Conservation (phyloP, 371 early-diverging fungal species). For the Apophysomyces trapeziformis region DNA sequence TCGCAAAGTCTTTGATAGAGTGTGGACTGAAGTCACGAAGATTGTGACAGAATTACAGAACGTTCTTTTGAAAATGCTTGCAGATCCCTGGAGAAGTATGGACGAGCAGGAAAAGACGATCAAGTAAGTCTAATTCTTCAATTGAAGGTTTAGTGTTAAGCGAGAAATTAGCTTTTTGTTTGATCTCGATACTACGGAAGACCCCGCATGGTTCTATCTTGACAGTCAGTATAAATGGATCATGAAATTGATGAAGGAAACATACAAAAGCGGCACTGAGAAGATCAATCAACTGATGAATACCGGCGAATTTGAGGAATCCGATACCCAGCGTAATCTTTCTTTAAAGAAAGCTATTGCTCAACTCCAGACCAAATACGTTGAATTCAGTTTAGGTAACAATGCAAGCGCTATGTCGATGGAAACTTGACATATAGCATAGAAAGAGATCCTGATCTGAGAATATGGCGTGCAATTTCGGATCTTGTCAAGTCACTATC, state of each 20-base stretch:
- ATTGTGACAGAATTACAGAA: slow-evolving; percentile 77
- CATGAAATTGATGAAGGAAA: slow-evolving; percentile 70
- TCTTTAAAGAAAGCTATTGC: slow-evolving; percentile 40
- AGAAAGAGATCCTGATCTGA: slow-evolving; percentile 53
- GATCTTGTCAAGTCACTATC: slow-evolving; percentile 77
- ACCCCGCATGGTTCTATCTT: slow-evolving; percentile 92
- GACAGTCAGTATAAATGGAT: slow-evolving; percentile 91
- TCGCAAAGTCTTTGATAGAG: slow-evolving; percentile 88
- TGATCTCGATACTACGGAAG: slow-evolving; percentile 81
- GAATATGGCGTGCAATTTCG: slow-evolving; percentile 73
- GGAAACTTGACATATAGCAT: not conserved
- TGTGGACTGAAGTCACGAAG: slow-evolving; percentile 91
- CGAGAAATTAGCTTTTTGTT: slow-evolving; percentile 62
- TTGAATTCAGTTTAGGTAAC: slow-evolving; percentile 38
- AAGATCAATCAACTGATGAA: slow-evolving; percentile 41
- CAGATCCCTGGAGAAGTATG: slow-evolving; percentile 79
- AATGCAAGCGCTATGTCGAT: not conserved
- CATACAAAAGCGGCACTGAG: slow-evolving; percentile 57
- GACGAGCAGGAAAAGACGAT: slow-evolving; percentile 92
- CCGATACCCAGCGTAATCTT: slow-evolving; percentile 37
- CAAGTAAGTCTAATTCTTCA: slow-evolving; percentile 52
- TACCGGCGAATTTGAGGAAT: slow-evolving; percentile 33
- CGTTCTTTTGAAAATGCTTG: slow-evolving; percentile 75
- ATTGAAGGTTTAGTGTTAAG: slow-evolving; percentile 4
- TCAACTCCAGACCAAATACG: slow-evolving; percentile 29